Evolutionary conservation across 176 grass and related monocot genomes (phyloP).

Genomic region (Zizania latifolia): DNA sequence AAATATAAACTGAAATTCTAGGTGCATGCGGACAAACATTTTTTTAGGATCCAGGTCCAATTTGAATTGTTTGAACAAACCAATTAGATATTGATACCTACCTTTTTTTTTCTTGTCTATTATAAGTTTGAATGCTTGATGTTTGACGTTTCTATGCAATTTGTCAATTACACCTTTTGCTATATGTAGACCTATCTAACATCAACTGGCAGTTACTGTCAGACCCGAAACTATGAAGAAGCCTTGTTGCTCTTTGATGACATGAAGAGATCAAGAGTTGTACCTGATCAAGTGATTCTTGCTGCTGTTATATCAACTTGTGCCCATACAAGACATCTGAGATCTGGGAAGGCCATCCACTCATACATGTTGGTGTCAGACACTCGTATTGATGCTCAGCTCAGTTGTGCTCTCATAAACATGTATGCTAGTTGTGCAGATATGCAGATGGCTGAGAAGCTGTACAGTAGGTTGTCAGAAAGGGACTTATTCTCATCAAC

Average conservation of each 20-base stretch:
- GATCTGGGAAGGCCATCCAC: conserved; percentile 49
- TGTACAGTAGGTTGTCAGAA: conserved; percentile 39
- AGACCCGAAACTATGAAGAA: conserved; percentile 52
- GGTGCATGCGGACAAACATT: neutral
- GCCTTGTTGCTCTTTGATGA: conserved; percentile 60
- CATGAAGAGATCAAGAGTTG: conserved; percentile 67
- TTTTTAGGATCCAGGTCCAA: neutral
- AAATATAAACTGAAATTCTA: neutral
- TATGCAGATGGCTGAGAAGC: conserved; percentile 55
- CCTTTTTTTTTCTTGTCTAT: no score
- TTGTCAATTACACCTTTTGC: neutral
- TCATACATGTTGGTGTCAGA: conserved; percentile 59
- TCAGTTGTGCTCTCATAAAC: conserved; percentile 63
- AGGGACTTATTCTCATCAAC: conserved; percentile 64
- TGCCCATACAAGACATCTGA: conserved; percentile 39
- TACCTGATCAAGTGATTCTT: conserved; percentile 67
- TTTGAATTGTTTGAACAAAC: neutral
- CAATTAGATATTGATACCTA: neutral
- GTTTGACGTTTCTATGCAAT: neutral
- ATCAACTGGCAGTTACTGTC: conserved; percentile 59
- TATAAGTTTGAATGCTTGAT: no score
- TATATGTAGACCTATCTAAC: conserved; percentile 18
- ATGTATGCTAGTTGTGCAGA: conserved; percentile 63
- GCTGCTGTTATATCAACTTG: conserved; percentile 64
- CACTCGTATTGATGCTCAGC: conserved; percentile 29